phyloP scores from a whole-genome alignment of 352 stramenopile genomes.

The Plasmopara muralis region DNA sequence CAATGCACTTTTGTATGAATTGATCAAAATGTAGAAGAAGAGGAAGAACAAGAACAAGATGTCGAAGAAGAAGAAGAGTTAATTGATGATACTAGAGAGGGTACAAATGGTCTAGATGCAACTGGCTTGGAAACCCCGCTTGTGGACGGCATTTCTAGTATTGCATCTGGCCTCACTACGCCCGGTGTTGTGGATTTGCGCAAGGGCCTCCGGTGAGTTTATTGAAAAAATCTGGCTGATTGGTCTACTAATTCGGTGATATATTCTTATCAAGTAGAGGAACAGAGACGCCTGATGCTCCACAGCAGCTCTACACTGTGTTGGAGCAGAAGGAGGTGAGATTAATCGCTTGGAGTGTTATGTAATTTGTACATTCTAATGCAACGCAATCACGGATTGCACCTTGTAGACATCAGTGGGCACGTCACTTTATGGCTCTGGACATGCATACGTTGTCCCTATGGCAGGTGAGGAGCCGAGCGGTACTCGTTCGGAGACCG shows the following conservation, averaged over 20 bases:
- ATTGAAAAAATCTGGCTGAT: not conserved
- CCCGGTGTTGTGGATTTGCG: constrained; percentile 69
- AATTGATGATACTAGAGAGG: constrained; percentile 17
- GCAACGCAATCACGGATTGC: not conserved
- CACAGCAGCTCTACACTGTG: constrained; percentile 74
- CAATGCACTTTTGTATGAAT: not conserved
- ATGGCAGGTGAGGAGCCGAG: constrained; percentile 25
- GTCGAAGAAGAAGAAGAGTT: constrained; percentile 46
- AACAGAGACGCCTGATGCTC: constrained; percentile 49
- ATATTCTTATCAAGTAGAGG: constrained; percentile 25
- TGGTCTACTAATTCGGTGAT: constrained; percentile 2
- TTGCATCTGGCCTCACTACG: constrained; percentile 62
- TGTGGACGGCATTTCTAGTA: constrained; percentile 56
- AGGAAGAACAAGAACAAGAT: constrained; percentile 32
- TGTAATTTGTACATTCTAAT: constrained; percentile 2
- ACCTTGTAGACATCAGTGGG: constrained; percentile 51
- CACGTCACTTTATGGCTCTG: constrained; percentile 66
- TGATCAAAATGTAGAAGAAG: constrained; percentile 19
- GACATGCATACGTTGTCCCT: constrained; percentile 67
- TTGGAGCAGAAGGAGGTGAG: constrained; percentile 65
- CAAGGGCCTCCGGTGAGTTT: constrained; percentile 55
- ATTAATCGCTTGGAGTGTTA: not conserved
- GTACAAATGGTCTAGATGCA: constrained; percentile 35
- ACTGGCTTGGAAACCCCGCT: constrained; percentile 54
- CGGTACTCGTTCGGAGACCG: constrained; percentile 36